Conservation (phyloP, 73 alveolate genomes). For the Blepharisma stoltei region DNA sequence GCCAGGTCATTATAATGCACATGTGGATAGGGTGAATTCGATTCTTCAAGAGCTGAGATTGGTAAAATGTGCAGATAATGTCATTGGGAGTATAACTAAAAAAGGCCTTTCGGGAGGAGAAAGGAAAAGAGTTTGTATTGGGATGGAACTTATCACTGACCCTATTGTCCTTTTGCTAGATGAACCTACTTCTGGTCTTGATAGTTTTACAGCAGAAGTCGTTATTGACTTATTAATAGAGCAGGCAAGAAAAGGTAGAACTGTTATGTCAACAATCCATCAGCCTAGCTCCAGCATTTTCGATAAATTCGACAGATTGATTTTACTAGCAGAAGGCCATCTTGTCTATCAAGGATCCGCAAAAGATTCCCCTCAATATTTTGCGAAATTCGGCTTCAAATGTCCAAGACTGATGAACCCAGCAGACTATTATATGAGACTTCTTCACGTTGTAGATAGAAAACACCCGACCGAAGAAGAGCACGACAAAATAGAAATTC, state of each 20-base stretch:
- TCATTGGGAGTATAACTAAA: conserved; percentile 38
- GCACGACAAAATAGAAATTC: too few relatives aligned
- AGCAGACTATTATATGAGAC: too few relatives aligned
- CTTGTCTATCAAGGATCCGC: conserved; percentile 40
- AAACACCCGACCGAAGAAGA: too few relatives aligned
- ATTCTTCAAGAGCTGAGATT: conserved; percentile 36
- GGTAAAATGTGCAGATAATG: conserved; percentile 53
- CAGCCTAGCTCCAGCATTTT: conserved; percentile 61
- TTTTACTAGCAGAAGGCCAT: conserved; percentile 53
- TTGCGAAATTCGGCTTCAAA: too few relatives aligned
- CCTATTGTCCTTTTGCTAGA: conserved; percentile 52
- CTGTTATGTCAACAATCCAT: conserved; percentile 61
- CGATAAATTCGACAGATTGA: conserved; percentile 52
- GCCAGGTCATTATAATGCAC: not conserved
- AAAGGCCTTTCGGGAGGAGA: conserved; percentile 63
- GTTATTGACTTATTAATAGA: conserved; percentile 35
- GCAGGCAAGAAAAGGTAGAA: conserved; percentile 41
- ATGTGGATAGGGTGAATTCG: conserved; percentile 31
- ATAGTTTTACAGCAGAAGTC: conserved; percentile 40
- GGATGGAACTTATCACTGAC: conserved; percentile 53
- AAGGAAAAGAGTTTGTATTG: conserved; percentile 53
- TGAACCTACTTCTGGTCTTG: conserved; percentile 65
- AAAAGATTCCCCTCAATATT: too few relatives aligned
- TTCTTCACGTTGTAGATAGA: too few relatives aligned
- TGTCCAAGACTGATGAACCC: too few relatives aligned